Base-by-base conservation (phyloP, 306 rosid species). In the Sicyos edulis region DNA sequence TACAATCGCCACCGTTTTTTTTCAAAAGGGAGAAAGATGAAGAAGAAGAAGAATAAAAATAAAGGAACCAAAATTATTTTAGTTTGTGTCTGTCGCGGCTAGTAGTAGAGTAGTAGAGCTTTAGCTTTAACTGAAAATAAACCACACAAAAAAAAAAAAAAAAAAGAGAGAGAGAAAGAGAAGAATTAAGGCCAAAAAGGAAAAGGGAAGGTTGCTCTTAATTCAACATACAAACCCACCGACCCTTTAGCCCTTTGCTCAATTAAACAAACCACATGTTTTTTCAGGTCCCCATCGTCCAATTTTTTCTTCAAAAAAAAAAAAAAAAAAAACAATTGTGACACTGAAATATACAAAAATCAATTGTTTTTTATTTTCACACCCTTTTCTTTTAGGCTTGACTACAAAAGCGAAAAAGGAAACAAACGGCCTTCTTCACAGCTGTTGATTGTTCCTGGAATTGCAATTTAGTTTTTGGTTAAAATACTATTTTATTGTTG, bases 351-450 rank as follows among this genome's bases (percentile, higher is more conserved):
- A 54, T 15, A 53, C 76, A 72, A 82, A 71, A 75, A 58, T 74
- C 54, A 79, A 52, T 54, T 73, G 29, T 59, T 40, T 40, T 40
- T 40, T 40, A 5, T 40, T 40, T 1, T 4, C 8, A 26, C 29
- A 26, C 29, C 29, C 84, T 85, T 86, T 90, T 88, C 82, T 80
- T 83, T 74, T 83, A 77, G 80, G 71, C 93, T 89, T 89, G 92
- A 92, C 97, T 87, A 86, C 82, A 76, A 89, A 89, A 92, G 96
- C 84, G 77, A 88, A 82, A 91, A 88, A 91, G 89, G 81, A 75
- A 84, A 67, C 83, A 87, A 88, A 87, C 89, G 80, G 87, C 85
- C 80, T 71, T 77, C 86, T 37, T 37, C 86, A 82, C 91, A 80
- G 83, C 88, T 82, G 86, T 85, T 86, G 80, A 86, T 69, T 82